Percentiles rank a stretch among this genome's conserved stretches.
Conservation (phyloP, 2,329 filamentous ascomycete genomes). For the Ophiocordyceps sinensis region DNA sequence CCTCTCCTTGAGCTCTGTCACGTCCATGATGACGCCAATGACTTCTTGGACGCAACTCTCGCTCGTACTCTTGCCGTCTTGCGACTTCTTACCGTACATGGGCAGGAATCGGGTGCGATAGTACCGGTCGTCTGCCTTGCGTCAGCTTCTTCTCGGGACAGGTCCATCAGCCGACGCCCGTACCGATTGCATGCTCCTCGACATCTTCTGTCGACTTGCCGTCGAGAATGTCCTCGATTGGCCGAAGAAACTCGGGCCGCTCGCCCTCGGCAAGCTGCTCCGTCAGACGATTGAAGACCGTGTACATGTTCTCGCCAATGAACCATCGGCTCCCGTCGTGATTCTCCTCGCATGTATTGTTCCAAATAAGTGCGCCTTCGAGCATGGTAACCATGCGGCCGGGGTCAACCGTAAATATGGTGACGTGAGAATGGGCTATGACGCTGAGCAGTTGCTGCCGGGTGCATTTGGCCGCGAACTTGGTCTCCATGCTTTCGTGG, state of each 20-base stretch:
- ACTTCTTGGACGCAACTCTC: slow-evolving; percentile 51
- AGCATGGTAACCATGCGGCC: slow-evolving; percentile 50
- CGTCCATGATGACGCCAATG: slow-evolving; percentile 67
- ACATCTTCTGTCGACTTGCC: slow-evolving; percentile 46
- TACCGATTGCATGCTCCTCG: slow-evolving; percentile 46
- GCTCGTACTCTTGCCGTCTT: slow-evolving; percentile 29
- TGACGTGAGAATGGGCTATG: slow-evolving; percentile 60
- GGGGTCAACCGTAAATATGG: slow-evolving; percentile 57
- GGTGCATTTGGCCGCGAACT: slow-evolving; percentile 49
- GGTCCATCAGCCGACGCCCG: slow-evolving; percentile 3
- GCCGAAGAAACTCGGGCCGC: slow-evolving; percentile 34
- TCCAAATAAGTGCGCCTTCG: slow-evolving; percentile 51
- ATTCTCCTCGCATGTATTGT: slow-evolving; percentile 24
- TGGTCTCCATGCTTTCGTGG: slow-evolving; percentile 57
- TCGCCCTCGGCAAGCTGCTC: slow-evolving; percentile 27
- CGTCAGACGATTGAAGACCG: slow-evolving; percentile 42
- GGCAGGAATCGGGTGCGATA: slow-evolving; percentile 61
- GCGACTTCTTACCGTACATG: slow-evolving; percentile 40
- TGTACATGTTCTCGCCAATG: slow-evolving; percentile 48
- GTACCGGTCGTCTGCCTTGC: slow-evolving; percentile 40
- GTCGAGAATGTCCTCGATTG: slow-evolving; percentile 50
- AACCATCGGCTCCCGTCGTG: slow-evolving; percentile 29
- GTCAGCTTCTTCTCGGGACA: neutral
- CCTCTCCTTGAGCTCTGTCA: slow-evolving; percentile 55
- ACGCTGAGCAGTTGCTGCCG: slow-evolving; percentile 60